Evolutionary conservation across 2,329 filamentous ascomycete genomes (phyloP).

Genomic region (Penicillium sp.): DNA sequence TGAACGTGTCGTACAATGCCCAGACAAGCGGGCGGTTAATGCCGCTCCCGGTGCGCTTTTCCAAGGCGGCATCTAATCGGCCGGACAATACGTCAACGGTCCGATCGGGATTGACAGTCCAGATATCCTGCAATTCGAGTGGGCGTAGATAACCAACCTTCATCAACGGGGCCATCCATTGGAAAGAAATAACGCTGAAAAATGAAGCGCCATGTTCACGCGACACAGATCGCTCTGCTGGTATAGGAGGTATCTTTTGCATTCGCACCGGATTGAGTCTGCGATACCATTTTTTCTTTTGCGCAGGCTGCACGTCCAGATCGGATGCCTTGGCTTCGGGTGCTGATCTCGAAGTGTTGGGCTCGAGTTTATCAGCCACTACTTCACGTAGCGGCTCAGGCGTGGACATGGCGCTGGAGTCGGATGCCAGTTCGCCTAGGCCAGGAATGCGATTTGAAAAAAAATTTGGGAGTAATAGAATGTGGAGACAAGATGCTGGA

Average conservation of each 20-base stretch:
- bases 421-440: background rate
- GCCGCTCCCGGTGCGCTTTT: slow-evolving; percentile 64
- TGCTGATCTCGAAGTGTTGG: slow-evolving; percentile 10
- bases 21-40: slow-evolving; percentile 71
- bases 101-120: slow-evolving; percentile 79
- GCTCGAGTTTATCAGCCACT: slow-evolving; percentile 18
- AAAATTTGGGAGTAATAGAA: background rate
- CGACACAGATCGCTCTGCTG: slow-evolving; percentile 54
- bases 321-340: slow-evolving; percentile 17
- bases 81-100: slow-evolving; percentile 67
- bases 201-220: slow-evolving; percentile 71
- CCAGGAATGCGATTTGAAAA: background rate
- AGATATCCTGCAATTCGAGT: slow-evolving; percentile 81
- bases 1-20: slow-evolving; percentile 84
- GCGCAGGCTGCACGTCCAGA: background rate
- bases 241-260: slow-evolving; percentile 54
- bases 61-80: slow-evolving; percentile 66
- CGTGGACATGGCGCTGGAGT: slow-evolving; percentile 11
- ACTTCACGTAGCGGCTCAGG: slow-evolving; percentile 17
- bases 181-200: slow-evolving; percentile 74
- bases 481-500: background rate
- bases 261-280: slow-evolving; percentile 47
- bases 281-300: slow-evolving; percentile 37
- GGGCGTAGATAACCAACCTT: slow-evolving; percentile 77
- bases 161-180: slow-evolving; percentile 92